These are phyloP conservation scores for Akebia trifoliata DNA, from an alignment of 164 flowering plant species.

Conservation along the genomic window DNA sequence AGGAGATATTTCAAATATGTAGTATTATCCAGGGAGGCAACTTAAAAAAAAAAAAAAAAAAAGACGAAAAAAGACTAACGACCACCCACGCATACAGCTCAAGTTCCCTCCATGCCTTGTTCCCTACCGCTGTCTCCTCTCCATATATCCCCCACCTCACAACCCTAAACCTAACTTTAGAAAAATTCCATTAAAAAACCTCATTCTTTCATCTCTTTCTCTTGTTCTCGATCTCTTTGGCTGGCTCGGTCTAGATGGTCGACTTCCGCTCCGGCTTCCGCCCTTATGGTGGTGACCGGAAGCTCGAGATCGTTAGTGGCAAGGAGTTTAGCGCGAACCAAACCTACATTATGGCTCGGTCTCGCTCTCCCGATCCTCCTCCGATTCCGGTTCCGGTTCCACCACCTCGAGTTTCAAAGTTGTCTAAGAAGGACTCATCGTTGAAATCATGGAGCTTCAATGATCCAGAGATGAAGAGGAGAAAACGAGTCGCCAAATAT, in stretches of 20 bases:
- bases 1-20: too few relatives aligned
- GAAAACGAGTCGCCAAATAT: slow-evolving; percentile 59
- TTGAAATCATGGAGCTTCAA: slow-evolving; percentile 44
- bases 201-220: neutral
- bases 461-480: slow-evolving; percentile 70
- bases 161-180: neutral
- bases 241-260: slow-evolving; percentile 22
- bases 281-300: slow-evolving; percentile 23
- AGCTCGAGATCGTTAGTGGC: slow-evolving; percentile 49
- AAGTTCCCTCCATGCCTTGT: neutral
- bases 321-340: slow-evolving; percentile 29
- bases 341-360: slow-evolving; percentile 9
- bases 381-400: slow-evolving; percentile 12
- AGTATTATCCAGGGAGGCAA: too few relatives aligned
- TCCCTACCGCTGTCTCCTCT: neutral
- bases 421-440: too few relatives aligned
- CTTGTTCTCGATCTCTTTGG: neutral
- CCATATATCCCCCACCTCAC: neutral
- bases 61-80: neutral
- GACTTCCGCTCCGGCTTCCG: slow-evolving; percentile 30
- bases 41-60: neutral
- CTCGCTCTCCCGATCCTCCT: slow-evolving; percentile 17
- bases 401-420: slow-evolving; percentile 8
- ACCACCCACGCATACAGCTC: neutral
- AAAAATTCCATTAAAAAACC: neutral